phyloP scores from a whole-genome alignment of 2,329 filamentous ascomycete genomes.

The Alternaria rosae region DNA sequence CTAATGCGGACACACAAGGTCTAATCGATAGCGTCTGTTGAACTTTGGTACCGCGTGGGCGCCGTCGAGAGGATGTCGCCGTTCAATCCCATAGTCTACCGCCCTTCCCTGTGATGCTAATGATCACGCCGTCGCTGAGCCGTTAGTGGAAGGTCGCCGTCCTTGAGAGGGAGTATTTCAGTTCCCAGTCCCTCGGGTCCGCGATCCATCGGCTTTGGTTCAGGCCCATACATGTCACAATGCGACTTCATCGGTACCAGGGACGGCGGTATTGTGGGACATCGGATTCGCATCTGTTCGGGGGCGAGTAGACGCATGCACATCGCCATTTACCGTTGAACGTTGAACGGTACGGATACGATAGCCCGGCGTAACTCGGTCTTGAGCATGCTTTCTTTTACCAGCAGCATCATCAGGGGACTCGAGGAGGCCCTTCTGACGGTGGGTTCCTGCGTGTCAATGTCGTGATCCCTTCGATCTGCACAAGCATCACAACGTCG shows the following conservation, averaged over 20 bases:
- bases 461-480: not conserved
- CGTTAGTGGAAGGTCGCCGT: slow-evolving; percentile 1
- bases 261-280: slow-evolving; percentile 10
- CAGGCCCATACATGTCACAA: not conserved
- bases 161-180: not conserved
- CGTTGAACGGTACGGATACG: not conserved
- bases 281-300: not conserved
- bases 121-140: slow-evolving; percentile 3
- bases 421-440: not conserved
- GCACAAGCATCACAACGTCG: slow-evolving; percentile 11
- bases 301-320: slow-evolving; percentile 3
- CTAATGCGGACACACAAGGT: slow-evolving; percentile 5
- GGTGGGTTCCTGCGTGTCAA: slow-evolving; percentile 2
- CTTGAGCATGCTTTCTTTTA: not conserved
- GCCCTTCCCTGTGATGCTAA: slow-evolving; percentile 1
- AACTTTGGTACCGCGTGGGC: slow-evolving; percentile 1
- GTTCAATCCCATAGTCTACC: slow-evolving; percentile 13
- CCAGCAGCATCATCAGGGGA: not conserved
- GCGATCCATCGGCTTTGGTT: not conserved
- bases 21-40: slow-evolving; percentile 1
- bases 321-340: not conserved
- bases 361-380: not conserved
- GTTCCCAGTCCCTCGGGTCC: slow-evolving; percentile 6
- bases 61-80: slow-evolving; percentile 7
- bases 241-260: not conserved